Evolutionary conservation across 106 monocot genomes (phyloP).

Genomic region (Acanthochlamys bracteata): DNA sequence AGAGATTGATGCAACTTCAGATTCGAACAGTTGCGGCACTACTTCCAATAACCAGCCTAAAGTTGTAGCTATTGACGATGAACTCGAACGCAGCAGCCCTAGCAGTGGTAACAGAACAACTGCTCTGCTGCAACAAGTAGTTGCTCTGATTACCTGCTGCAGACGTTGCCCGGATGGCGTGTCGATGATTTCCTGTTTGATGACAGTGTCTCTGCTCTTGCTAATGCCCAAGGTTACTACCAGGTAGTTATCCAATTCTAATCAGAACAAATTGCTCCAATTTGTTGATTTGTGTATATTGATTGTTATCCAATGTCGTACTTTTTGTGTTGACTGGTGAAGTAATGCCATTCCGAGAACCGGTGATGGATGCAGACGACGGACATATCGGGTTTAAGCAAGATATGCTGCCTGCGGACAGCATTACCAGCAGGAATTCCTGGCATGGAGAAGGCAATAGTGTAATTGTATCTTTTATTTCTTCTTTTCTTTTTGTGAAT

Average conservation of each 20-base stretch:
- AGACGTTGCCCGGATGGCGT: constrained; percentile 56
- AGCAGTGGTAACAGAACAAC: not conserved
- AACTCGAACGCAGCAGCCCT: not conserved
- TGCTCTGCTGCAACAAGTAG: constrained; percentile 7
- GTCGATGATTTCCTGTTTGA: constrained; percentile 82
- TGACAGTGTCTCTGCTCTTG: constrained; percentile 14
- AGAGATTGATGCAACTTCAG: not conserved
- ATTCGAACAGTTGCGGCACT: not conserved
- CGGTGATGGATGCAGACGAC: too few species aligned
- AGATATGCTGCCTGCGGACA: too few species aligned
- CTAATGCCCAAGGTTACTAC: constrained; percentile 7
- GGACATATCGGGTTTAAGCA: too few species aligned
- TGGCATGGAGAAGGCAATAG: too few species aligned
- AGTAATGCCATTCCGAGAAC: too few species aligned
- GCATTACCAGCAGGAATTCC: too few species aligned
- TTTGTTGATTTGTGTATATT: not conserved
- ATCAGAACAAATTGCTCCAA: not conserved
- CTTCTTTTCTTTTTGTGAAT: too few species aligned
- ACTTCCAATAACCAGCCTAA: not conserved
- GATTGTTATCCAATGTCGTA: not conserved
- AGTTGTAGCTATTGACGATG: not conserved
- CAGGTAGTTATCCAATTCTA: constrained; percentile 6
- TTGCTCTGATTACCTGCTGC: constrained; percentile 61
- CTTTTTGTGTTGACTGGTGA: too few species aligned
- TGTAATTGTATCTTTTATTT: too few species aligned